These are phyloP conservation scores for Melampsora larici-populina DNA, from an alignment of 1,284 basidiomycete genomes.

Conservation along the genomic window DNA sequence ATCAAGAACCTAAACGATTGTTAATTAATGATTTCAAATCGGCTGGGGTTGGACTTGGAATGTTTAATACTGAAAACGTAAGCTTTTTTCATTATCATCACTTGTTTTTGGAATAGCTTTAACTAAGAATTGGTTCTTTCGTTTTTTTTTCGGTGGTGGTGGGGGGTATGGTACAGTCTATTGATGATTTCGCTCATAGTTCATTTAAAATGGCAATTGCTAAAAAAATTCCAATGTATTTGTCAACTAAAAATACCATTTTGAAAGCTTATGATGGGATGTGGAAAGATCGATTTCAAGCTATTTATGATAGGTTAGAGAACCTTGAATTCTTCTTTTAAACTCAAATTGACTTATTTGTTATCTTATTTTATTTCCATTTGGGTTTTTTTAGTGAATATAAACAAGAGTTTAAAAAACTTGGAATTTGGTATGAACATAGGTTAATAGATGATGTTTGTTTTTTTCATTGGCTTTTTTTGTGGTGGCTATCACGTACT, in stretches of 20 bases:
- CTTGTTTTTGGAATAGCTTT: no score
- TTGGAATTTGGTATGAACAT: slow-evolving; percentile 94
- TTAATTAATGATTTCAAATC: slow-evolving; percentile 88
- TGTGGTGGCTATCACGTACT: not conserved
- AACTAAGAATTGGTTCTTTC: not conserved
- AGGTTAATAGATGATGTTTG: slow-evolving; percentile 62
- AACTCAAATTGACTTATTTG: not conserved
- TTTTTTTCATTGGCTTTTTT: not conserved
- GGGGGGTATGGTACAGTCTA: slow-evolving; percentile 8
- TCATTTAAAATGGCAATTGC: slow-evolving; percentile 42
- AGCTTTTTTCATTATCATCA: slow-evolving; percentile 44
- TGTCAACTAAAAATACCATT: slow-evolving; percentile 54
- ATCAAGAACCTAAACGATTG: slow-evolving; percentile 61
- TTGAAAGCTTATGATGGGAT: slow-evolving; percentile 68
- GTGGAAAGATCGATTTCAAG: slow-evolving; percentile 98
- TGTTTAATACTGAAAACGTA: slow-evolving; percentile 94
- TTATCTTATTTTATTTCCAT: slow-evolving; percentile 45
- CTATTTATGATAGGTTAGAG: slow-evolving; percentile 70
- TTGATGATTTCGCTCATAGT: slow-evolving; percentile 42
- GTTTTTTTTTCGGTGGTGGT: not conserved
- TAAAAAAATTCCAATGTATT: slow-evolving; percentile 46
- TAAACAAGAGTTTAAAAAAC: slow-evolving; percentile 73
- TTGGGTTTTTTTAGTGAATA: slow-evolving; percentile 60
- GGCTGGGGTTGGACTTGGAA: slow-evolving; percentile 72
- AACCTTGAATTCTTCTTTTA: no score